Evolutionary conservation across 2,329 filamentous ascomycete genomes (phyloP), one percentile per base, ranked within the genome.

Genomic region (Westerdykella ornata): DNA sequence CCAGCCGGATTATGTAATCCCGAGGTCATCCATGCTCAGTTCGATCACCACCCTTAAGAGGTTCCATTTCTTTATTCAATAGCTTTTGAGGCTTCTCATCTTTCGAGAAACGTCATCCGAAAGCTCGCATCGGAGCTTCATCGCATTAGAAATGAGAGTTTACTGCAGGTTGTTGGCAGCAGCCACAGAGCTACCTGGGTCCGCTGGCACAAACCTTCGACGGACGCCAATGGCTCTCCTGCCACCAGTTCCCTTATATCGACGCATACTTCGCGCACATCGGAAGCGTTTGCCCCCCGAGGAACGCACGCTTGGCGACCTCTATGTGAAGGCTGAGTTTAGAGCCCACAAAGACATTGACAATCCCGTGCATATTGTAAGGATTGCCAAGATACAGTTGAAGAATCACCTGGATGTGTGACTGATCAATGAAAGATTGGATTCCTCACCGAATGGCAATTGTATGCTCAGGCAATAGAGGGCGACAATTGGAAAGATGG

Each of bases 361-460:
- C 45, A 97, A 97, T 58, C 89, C 92, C 0, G 78, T 87, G 18
- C 90, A 97, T 62, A 80, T 98, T 68, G 88, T 94, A 73, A 47
- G 80, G 65, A 26, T n/a, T n/a, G 14, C n/a, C 18, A 11, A 8
- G 3, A 35, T 12, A 3, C 16, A 3, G n/a, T 36, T 17, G 14
- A 29, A 39, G 19, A 19, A 14, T 28, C n/a, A 16, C 20, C 22
- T 26, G 20, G 35, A 20, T 12, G 2, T 29, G 20, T n/a, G 32
- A 17, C 22, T 37, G 55, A 29, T 56, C 33, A 34, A 37, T 11
- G n/a, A 7, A 30, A 94, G 88, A 88, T 97, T 56, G 92, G 90
- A 1, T 98, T 98, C 66, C 74, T 98, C 53, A 90, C 86, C 0
- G 89, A 97, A 66, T 98, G 90, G 90, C 92, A 98, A 66, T 71